phyloP scores from a whole-genome alignment of 345 rosid genomes.

The Eucalyptus virginea region DNA sequence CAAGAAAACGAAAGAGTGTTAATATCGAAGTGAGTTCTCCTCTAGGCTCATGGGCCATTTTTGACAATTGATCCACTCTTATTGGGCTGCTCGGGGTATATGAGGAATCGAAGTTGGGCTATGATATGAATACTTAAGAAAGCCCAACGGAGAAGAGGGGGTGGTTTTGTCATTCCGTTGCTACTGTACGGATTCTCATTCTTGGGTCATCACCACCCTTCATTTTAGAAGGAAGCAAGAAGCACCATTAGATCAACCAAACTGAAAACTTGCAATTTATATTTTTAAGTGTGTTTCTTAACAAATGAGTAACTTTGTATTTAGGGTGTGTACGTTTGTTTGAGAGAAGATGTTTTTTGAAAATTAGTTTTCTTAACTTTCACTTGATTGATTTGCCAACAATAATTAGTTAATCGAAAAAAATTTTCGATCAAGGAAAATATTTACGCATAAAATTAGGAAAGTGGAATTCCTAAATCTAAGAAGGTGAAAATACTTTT shows the following conservation, averaged over 20 bases:
- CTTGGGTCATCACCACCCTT: background rate
- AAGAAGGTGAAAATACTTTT: background rate
- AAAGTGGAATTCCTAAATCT: background rate
- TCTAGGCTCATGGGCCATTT: background rate
- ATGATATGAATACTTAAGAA: background rate
- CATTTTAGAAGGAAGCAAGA: background rate
- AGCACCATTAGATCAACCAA: background rate
- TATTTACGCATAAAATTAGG: background rate
- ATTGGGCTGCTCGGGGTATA: background rate
- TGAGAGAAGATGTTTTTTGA: too few species aligned
- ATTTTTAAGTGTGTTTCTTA: background rate
- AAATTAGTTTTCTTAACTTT: too few species aligned
- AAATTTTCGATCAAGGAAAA: background rate
- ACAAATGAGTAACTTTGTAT: background rate
- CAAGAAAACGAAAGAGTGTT: too few species aligned
- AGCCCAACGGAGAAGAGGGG: background rate
- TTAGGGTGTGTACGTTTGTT: background rate
- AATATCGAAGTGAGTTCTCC: background rate
- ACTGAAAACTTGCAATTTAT: background rate
- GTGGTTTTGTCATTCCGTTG: background rate
- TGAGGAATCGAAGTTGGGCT: background rate
- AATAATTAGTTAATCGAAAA: too few species aligned
- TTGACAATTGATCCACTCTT: background rate
- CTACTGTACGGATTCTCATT: background rate
- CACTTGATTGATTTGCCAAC: rapidly evolving